Percentiles rank a stretch among this genome's conserved stretches.
Evolutionary conservation across 306 rosid species (phyloP).

Genomic region (Ochetophila trinervis): DNA sequence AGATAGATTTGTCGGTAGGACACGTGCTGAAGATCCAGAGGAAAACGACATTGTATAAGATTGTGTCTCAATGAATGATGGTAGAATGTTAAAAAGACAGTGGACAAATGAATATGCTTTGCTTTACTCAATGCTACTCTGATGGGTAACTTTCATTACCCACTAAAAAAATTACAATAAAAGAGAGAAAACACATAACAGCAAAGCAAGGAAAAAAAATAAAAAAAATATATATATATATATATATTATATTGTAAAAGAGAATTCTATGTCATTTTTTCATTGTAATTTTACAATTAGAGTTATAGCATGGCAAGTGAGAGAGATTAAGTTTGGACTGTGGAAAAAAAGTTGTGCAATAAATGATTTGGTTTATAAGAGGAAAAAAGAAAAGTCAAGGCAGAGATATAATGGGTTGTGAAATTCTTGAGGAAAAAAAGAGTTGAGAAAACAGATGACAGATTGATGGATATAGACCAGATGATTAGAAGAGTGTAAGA

Average conservation of each 20-base stretch:
- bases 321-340: too few relatives aligned
- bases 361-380: too few relatives aligned
- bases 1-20: conserved; percentile 47
- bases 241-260: too few relatives aligned
- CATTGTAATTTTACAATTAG: too few relatives aligned
- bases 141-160: conserved; percentile 48
- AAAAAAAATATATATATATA: too few relatives aligned
- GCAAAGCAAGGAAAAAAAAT: too few relatives aligned
- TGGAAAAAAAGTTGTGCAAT: too few relatives aligned
- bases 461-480: conserved; percentile 30
- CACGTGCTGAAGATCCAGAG: conserved; percentile 45
- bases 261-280: too few relatives aligned
- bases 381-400: conserved; percentile 13
- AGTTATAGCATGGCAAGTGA: too few relatives aligned
- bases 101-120: conserved; percentile 54
- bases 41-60: conserved; percentile 47
- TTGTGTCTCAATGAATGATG: conserved; percentile 48
- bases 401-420: neutral
- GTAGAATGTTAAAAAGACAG: conserved; percentile 40
- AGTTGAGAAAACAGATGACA: conserved; percentile 37
- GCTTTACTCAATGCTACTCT: conserved; percentile 35
- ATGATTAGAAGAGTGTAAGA: conserved; percentile 16
- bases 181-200: conserved; percentile 7
- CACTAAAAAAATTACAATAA: conserved; percentile 24
- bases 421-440: conserved; percentile 12